Evolutionary conservation across 208 protist species (phyloP), one percentile per base, ranked within the genome.

Genomic region (Phytomonas sp.): DNA sequence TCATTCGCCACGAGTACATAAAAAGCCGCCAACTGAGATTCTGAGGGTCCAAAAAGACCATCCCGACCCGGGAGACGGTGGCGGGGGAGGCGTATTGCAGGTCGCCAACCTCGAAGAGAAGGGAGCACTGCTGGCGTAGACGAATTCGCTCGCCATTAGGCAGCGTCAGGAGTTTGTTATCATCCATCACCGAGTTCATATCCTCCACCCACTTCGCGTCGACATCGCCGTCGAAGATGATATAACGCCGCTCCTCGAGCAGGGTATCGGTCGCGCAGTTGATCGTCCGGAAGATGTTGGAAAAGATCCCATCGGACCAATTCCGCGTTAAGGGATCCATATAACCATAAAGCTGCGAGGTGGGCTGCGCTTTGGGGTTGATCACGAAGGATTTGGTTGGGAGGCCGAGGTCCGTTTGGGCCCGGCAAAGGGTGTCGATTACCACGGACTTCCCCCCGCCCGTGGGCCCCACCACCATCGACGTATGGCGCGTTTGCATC

Each of bases 121-220:
- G 74, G 37, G 91, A 93, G 73, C 95, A 98, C 67, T 98, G 89
- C 52, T 93, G 91, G 66, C 93, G 83, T 60, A 99, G 83, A 29
- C 92, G 84, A 73, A 99, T 99, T 75, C 98, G 93, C 78, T 99
- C 98, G 68, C 96, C 93, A 76, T 99, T 99, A 10, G 98, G 97
- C 70, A 99, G 88, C 42, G 98, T 99, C 16, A 99, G 87, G 42
- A 99, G 79, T 84, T 99, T 99, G 85, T 99, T 99, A 84, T 99
- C 98, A 79, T 99, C 98, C 98, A 99, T 99, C 40, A 99, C 97
- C 29, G 97, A 99, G 87, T 99, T 99, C 98, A 99, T 99, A 79
- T 99, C 98, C 89, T 99, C 98, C 63, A 99, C 97, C 98, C 98
- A 99, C 71, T 98, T 92, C 2, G 98, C 97, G 81, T 99, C 98